These are phyloP conservation scores for Vigna nakashimae DNA, from an alignment of 306 rosid species.

Conservation along the genomic window DNA sequence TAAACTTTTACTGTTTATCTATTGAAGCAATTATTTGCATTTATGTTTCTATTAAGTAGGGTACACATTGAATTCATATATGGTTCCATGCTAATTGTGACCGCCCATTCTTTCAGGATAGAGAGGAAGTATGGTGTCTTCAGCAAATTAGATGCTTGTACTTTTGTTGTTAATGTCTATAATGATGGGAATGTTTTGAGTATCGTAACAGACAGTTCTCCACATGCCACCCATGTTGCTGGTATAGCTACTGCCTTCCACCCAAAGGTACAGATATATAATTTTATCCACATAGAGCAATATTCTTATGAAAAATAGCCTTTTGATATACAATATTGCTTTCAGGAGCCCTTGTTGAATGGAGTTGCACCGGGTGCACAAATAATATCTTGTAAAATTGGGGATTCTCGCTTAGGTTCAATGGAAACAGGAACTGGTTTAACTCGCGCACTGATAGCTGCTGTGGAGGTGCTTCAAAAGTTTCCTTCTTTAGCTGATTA, in stretches of 20 bases:
- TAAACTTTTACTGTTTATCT: conserved; percentile 36
- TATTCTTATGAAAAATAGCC: conserved; percentile 17
- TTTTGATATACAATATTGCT: conserved; percentile 46
- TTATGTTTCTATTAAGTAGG: conserved; percentile 12
- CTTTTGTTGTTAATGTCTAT: conserved; percentile 84
- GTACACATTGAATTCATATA: conserved; percentile 11
- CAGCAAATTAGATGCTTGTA: conserved; percentile 95
- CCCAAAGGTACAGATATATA: conserved; percentile 71
- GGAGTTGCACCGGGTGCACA: conserved; percentile 99
- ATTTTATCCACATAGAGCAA: conserved; percentile 30
- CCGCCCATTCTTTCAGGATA: conserved; percentile 60
- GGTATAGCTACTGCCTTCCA: conserved; percentile 97
- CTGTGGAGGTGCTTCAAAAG: conserved; percentile 78
- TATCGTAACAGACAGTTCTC: conserved; percentile 89
- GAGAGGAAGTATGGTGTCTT: conserved; percentile 83
- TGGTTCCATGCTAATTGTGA: conserved; percentile 35
- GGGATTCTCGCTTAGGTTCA: conserved; percentile 93
- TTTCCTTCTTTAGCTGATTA: conserved; percentile 25
- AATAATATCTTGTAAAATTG: conserved; percentile 95
- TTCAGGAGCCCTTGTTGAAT: conserved; percentile 91
- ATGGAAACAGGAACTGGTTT: conserved; percentile 99
- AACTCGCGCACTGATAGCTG: conserved; percentile 93
- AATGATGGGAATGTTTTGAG: conserved; percentile 88
- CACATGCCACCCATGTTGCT: conserved; percentile 98
- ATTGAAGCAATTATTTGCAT: conserved; percentile 27